Conservation (phyloP, 2,329 filamentous ascomycete species). For the Colletotrichum theobromicola region DNA sequence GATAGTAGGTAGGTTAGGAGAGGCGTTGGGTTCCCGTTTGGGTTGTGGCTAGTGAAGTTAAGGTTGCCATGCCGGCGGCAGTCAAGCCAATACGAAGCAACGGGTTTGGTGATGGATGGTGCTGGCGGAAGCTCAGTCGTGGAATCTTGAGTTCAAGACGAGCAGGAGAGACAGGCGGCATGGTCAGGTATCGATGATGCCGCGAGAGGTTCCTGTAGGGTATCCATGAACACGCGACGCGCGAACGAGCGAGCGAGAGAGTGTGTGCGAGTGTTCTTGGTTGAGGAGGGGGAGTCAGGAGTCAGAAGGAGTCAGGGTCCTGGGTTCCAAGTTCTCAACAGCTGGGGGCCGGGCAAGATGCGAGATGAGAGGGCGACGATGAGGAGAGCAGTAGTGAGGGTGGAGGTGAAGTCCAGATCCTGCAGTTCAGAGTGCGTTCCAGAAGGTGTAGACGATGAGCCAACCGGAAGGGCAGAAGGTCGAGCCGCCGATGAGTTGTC, state of each 20-base stretch:
- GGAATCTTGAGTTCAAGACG: background rate
- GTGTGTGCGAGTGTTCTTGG: background rate
- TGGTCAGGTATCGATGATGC: constrained; percentile 18
- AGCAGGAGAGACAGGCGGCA: background rate
- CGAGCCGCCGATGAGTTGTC: constrained; percentile 21
- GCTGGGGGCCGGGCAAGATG: background rate
- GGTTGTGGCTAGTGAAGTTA: constrained; percentile 2
- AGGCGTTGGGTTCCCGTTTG: constrained; percentile 4
- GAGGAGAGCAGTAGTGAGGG: background rate
- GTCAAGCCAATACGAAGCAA: background rate
- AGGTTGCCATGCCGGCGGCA: background rate
- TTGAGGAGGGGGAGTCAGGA: background rate
- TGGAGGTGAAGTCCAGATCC: constrained; percentile 4
- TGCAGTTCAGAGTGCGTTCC: background rate
- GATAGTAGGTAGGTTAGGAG: background rate
- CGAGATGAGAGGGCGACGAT: background rate
- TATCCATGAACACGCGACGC: background rate
- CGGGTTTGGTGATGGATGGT: background rate
- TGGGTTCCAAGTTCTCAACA: background rate
- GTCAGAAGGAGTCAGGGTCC: background rate
- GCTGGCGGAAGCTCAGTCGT: constrained; percentile 7
- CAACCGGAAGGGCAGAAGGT: constrained; percentile 13
- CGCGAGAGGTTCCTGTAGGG: background rate
- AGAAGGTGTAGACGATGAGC: constrained; percentile 7
- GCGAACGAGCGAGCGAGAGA: background rate